Base-by-base conservation (phyloP, 2,329 filamentous ascomycete genomes). In the Neopestalotiopsis rosae region DNA sequence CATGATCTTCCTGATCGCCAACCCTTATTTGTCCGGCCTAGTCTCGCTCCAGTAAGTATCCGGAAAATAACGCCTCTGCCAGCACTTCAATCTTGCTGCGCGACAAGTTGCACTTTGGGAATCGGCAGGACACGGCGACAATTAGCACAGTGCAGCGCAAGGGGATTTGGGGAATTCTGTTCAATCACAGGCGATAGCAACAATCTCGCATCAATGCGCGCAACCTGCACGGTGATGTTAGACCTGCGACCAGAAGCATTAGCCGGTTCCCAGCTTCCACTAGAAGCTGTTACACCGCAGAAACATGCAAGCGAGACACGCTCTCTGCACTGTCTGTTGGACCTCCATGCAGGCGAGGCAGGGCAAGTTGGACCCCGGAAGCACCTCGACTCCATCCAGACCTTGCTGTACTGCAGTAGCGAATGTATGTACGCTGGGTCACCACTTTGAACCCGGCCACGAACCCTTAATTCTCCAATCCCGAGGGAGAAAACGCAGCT, bases 151-250 rank as follows among this genome's bases (percentile, higher is more conserved):
- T 52, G 17, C 59, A 24, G 34, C 14, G 59, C 59, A 42, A 62
- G 59, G 59, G 30, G 4, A 38, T 38, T 28, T 32, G 58, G 17
- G 24, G 12, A 32, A 5, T 30, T 34, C 24, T 24, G 24, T 30
- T 30, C 57, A 24, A 14, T 59, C 57, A 59, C 57, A 34, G 30
- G 20, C 57, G 57, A 59, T 17, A 59, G 57, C 57, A 59, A 38
- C 17, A 65, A 65, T 65, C 42, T 24, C 30, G 38, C 12, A 17
- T 28, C 6, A 38, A 56, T 40, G 34, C 42, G n/a, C 28, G 63
- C 42, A 24, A 66, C 30, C 32, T 66, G 63, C 63, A 66, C 42
- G n/a, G 63, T 66, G 63, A 66, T 66, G 63, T 57, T 45, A 66
- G 28, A 57, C 49, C n/a, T 38, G 28, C 13, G 24, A 12, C 42